Evolutionary conservation across 257 asterid species (phyloP).

Genomic region (Striga asiatica): DNA sequence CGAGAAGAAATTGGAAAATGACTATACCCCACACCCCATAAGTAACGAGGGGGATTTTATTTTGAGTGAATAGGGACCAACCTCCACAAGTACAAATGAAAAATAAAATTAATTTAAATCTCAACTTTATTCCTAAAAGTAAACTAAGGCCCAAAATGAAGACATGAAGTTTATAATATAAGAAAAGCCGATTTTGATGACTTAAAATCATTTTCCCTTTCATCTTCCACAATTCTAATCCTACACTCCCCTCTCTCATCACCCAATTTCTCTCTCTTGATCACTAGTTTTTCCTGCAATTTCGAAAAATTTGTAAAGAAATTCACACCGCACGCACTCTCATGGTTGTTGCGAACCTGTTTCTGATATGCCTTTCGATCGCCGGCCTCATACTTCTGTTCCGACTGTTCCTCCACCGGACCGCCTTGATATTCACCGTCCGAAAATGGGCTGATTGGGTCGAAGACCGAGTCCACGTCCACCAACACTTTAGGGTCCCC

Average conservation of each 20-base stretch:
- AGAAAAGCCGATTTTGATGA: background rate
- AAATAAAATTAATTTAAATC: background rate
- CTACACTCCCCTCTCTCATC: no score
- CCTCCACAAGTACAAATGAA: conserved; percentile 15
- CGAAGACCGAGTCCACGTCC: conserved; percentile 54
- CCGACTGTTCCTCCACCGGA: conserved; percentile 48
- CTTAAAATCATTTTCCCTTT: no score
- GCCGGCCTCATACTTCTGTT: conserved; percentile 17
- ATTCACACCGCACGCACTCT: no score
- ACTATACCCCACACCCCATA: no score
- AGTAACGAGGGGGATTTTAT: conserved; percentile 1
- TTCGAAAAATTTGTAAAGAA: no score
- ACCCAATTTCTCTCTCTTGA: no score
- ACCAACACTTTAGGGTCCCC: conserved; percentile 52
- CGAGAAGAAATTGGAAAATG: no score
- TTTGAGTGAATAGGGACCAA: conserved; percentile 20
- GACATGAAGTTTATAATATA: background rate
- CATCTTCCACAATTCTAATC: no score
- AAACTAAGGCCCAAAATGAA: background rate
- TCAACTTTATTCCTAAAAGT: background rate
- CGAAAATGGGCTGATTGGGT: conserved; percentile 42
- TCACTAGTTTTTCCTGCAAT: no score
- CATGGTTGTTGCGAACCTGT: conserved; percentile 25
- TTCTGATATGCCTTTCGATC: conserved; percentile 16
- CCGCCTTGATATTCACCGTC: conserved; percentile 48